Percentiles rank a stretch among this genome's conserved stretches.
Evolutionary conservation across 352 stramenopile species (phyloP).

Genomic region (Phytophthora foliorum): DNA sequence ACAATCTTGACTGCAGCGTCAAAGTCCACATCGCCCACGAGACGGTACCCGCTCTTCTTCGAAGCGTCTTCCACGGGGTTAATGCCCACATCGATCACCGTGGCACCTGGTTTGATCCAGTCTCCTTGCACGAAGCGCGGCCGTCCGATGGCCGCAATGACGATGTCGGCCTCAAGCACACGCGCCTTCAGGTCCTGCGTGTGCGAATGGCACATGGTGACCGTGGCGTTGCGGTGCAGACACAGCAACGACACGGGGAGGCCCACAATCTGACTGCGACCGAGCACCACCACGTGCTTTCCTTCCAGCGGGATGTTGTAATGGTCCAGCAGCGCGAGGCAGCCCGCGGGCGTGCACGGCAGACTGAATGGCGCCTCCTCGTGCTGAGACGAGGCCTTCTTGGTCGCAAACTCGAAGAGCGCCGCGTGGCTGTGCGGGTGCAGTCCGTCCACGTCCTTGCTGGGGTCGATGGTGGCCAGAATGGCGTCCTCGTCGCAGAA

Average conservation of each 20-base stretch:
- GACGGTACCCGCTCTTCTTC: constrained; percentile 89
- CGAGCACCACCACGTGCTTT: constrained; percentile 97
- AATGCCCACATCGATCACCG: constrained; percentile 99
- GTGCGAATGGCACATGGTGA: constrained; percentile 98
- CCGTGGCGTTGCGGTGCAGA: constrained; percentile 96
- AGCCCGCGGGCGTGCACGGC: constrained; percentile 97
- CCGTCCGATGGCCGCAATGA: constrained; percentile 96
- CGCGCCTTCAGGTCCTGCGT: constrained; percentile 89
- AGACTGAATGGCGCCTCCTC: constrained; percentile 86
- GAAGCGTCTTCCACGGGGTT: constrained; percentile 94
- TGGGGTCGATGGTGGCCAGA: constrained; percentile 90
- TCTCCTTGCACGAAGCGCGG: constrained; percentile 93
- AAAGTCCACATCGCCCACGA: constrained; percentile 99
- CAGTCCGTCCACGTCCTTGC: constrained; percentile 99
- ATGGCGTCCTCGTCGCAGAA: constrained; percentile 96
- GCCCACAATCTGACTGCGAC: constrained; percentile 98
- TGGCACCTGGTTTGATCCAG: constrained; percentile 98
- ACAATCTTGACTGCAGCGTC: constrained; percentile 85
- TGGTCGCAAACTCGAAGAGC: constrained; percentile 84
- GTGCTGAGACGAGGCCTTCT: constrained; percentile 39
- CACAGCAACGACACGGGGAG: constrained; percentile 97
- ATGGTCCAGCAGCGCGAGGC: constrained; percentile 96
- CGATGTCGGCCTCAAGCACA: constrained; percentile 94
- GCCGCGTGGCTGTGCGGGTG: constrained; percentile 97
- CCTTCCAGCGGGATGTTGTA: constrained; percentile 92